phyloP scores from a whole-genome alignment of 2,329 filamentous ascomycete species.

The Leptoxyphium fumago region DNA sequence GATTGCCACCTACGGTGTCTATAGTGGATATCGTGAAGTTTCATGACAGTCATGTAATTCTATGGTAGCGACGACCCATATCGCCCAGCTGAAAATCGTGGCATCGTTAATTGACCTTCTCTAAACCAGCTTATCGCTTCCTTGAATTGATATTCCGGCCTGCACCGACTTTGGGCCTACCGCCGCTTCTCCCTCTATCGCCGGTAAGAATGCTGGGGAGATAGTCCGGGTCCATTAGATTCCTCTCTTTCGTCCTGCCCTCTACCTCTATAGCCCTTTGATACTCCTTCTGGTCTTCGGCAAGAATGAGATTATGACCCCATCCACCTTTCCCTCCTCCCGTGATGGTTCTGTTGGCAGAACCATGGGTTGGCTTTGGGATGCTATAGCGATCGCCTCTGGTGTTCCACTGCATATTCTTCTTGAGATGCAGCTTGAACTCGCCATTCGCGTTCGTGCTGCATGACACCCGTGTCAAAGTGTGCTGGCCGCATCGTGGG shows the following conservation, averaged over 20 bases:
- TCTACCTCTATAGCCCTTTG: slow-evolving; percentile 47
- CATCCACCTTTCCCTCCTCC: slow-evolving; percentile 73
- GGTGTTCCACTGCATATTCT: slow-evolving; percentile 93
- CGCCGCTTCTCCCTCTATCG: slow-evolving; percentile 49
- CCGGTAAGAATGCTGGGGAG: slow-evolving; percentile 74
- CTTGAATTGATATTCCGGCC: slow-evolving; percentile 75
- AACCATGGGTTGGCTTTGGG: slow-evolving; percentile 75
- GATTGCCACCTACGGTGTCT: no score
- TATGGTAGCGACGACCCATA: no score
- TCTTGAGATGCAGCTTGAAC: slow-evolving; percentile 77
- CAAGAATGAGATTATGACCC: slow-evolving; percentile 69
- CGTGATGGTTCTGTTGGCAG: slow-evolving; percentile 58
- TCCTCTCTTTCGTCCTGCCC: slow-evolving; percentile 51
- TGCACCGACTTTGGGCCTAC: slow-evolving; percentile 66
- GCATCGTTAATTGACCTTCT: no score
- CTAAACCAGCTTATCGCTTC: slow-evolving; percentile 32
- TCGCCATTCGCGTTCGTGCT: slow-evolving; percentile 66
- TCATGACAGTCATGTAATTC: no score
- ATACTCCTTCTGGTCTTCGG: slow-evolving; percentile 96
- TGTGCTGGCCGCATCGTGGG: slow-evolving; percentile 74
- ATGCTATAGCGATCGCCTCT: slow-evolving; percentile 85
- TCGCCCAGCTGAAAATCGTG: no score
- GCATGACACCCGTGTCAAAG: slow-evolving; percentile 72
- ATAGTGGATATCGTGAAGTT: no score
- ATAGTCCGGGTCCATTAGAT: slow-evolving; percentile 92